Conservation (phyloP, 2,329 filamentous ascomycete species). For the Fusarium clavum region DNA sequence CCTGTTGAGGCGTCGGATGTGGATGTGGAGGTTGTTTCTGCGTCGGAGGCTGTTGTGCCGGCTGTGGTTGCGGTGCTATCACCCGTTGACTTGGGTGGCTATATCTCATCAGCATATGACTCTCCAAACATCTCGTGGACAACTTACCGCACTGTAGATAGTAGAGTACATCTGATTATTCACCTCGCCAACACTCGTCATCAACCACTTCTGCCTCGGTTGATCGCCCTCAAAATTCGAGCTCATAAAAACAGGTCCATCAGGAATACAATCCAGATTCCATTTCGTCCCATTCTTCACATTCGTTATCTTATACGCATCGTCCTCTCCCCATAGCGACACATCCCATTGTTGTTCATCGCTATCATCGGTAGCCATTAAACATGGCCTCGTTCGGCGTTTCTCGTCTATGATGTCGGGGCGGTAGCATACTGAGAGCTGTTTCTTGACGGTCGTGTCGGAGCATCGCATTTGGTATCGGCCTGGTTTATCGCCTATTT, state of each 20-base stretch:
- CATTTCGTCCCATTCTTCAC: constrained; percentile 49
- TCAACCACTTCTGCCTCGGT: constrained; percentile 51
- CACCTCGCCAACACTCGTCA: constrained; percentile 48
- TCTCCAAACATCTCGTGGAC: fast-evolving
- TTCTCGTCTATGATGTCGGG: constrained; percentile 38
- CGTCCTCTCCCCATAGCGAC: constrained; percentile 44
- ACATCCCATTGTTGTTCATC: constrained; percentile 52
- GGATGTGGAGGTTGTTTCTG: background rate
- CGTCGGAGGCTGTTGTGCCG: background rate
- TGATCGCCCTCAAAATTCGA: constrained; percentile 42
- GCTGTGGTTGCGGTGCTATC: background rate
- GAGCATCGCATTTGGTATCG: constrained; percentile 50
- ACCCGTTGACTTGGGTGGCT: constrained; percentile 14
- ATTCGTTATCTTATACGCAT: constrained; percentile 49
- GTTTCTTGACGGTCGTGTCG: constrained; percentile 44
- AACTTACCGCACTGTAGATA: constrained; percentile 33
- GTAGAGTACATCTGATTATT: constrained; percentile 52
- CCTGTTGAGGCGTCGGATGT: background rate
- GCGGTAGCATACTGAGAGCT: constrained; percentile 49
- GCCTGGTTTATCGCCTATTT: constrained; percentile 42
- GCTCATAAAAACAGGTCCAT: constrained; percentile 50
- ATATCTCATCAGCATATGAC: background rate
- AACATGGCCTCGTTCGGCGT: constrained; percentile 47
- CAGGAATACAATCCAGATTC: constrained; percentile 50
- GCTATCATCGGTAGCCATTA: constrained; percentile 42